phyloP scores from a whole-genome alignment of 768 basidiomycete genomes.

The Boletus rubroflammeus region DNA sequence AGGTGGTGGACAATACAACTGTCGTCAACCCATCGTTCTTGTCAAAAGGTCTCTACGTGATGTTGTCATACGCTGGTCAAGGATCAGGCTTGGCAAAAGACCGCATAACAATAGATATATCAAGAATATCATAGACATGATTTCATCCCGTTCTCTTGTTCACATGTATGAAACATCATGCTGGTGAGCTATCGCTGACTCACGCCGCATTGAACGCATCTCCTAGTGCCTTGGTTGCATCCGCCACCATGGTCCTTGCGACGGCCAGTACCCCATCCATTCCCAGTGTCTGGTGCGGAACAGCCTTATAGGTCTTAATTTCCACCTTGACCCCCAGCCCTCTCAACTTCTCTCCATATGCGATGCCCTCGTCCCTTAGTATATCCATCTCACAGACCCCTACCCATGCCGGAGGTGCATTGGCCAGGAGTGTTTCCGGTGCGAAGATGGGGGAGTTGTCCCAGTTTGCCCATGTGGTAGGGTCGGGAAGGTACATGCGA shows the following conservation, averaged over 20 bases:
- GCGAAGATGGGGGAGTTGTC: constrained; percentile 72
- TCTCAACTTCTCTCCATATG: constrained; percentile 56
- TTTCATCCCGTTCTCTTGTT: not conserved
- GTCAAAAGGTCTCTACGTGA: constrained; percentile 54
- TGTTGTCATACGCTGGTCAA: constrained; percentile 35
- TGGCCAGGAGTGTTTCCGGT: constrained; percentile 48
- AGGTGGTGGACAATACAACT: constrained; percentile 75
- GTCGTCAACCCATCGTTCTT: constrained; percentile 87
- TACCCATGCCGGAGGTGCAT: constrained; percentile 57
- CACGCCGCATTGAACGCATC: constrained; percentile 12
- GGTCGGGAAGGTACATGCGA: constrained; percentile 60
- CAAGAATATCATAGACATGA: constrained; percentile 22
- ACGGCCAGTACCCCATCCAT: constrained; percentile 50
- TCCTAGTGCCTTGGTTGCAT: constrained; percentile 20
- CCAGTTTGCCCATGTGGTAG: constrained; percentile 58
- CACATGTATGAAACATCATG: not conserved
- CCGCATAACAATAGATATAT: constrained; percentile 28
- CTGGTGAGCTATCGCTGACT: not conserved
- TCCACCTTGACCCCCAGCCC: constrained; percentile 51
- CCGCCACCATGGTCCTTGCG: constrained; percentile 16
- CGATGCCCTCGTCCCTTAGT: constrained; percentile 60
- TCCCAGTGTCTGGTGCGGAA: constrained; percentile 66
- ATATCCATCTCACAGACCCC: constrained; percentile 65
- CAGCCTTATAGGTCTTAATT: constrained; percentile 51
- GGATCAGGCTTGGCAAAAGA: constrained; percentile 26